Evolutionary conservation across 1,284 basidiomycete genomes (phyloP).

Genomic region (Pyrrhoderma lamaoense): DNA sequence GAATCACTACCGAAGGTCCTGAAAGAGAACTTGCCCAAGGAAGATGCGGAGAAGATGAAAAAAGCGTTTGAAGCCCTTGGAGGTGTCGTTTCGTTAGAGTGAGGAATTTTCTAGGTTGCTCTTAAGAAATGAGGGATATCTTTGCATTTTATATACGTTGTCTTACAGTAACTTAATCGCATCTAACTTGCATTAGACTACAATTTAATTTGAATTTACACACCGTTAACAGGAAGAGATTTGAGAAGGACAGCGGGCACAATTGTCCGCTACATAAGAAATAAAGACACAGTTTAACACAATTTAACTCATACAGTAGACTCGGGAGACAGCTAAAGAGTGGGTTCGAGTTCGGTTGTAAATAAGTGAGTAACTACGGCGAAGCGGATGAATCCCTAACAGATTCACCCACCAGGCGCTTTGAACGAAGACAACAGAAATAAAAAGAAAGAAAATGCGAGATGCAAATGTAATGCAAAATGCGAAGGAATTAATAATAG

Average conservation of each 20-base stretch:
- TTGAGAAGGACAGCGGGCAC: neutral
- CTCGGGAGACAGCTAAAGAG: slow-evolving; percentile 10
- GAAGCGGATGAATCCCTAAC: too few species aligned
- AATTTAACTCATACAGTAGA: slow-evolving; percentile 14
- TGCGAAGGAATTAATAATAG: neutral
- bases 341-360: neutral
- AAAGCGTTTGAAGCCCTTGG: slow-evolving; percentile 86
- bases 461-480: neutral
- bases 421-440: neutral
- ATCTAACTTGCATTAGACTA: slow-evolving; percentile 13
- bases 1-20: slow-evolving; percentile 91
- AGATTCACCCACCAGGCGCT: too few species aligned
- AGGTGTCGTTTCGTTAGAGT: slow-evolving; percentile 81
- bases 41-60: slow-evolving; percentile 96
- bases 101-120: too few species aligned
- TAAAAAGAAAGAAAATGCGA: slow-evolving; percentile 6
- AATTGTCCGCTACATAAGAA: slow-evolving; percentile 12
- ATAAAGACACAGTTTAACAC: slow-evolving; percentile 4
- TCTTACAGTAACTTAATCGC: neutral
- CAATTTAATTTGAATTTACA: slow-evolving; percentile 1
- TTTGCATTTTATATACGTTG: neutral
- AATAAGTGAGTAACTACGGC: too few species aligned
- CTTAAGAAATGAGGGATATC: neutral
- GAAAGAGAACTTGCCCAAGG: slow-evolving; percentile 95
- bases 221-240: too few species aligned